These are phyloP conservation scores for Rhododendron williamsianum DNA, from an alignment of 148 eudicot species.

Conservation along the genomic window DNA sequence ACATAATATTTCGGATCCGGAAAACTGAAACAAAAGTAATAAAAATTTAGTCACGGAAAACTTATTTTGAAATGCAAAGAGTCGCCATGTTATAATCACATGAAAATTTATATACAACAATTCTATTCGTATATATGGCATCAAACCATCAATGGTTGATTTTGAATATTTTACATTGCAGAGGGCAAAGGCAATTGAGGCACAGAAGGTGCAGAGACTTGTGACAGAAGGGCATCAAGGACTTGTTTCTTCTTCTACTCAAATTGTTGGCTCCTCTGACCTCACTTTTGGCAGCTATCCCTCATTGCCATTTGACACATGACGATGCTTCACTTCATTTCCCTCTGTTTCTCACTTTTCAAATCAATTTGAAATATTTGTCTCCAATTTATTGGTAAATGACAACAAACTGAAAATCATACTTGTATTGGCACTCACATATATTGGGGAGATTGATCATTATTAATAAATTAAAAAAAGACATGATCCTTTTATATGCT, in stretches of 20 bases:
- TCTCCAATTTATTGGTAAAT: not conserved
- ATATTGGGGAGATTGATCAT: not conserved
- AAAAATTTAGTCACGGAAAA: not conserved
- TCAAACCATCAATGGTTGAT: not conserved
- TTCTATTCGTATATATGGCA: not conserved
- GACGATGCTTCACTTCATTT: not conserved
- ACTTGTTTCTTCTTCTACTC: constrained; percentile 26
- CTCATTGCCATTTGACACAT: constrained; percentile 24
- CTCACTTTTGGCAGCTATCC: constrained; percentile 11
- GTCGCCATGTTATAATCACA: too few relatives aligned
- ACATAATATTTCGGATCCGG: too few relatives aligned
- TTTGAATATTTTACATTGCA: constrained; percentile 20
- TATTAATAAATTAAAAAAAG: not conserved
- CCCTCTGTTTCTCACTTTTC: not conserved
- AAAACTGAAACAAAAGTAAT: not conserved
- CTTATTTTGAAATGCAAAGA: not conserved
- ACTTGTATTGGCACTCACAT: not conserved
- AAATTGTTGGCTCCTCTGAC: constrained; percentile 55
- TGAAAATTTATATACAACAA: not conserved
- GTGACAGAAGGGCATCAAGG: constrained; percentile 31
- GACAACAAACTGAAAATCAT: not conserved
- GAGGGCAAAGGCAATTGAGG: constrained; percentile 49
- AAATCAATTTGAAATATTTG: not conserved
- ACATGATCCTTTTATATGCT: not conserved
- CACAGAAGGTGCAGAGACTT: constrained; percentile 40